phyloP scores from a whole-genome alignment of 257 asterid species.

The Verbena officinalis region DNA sequence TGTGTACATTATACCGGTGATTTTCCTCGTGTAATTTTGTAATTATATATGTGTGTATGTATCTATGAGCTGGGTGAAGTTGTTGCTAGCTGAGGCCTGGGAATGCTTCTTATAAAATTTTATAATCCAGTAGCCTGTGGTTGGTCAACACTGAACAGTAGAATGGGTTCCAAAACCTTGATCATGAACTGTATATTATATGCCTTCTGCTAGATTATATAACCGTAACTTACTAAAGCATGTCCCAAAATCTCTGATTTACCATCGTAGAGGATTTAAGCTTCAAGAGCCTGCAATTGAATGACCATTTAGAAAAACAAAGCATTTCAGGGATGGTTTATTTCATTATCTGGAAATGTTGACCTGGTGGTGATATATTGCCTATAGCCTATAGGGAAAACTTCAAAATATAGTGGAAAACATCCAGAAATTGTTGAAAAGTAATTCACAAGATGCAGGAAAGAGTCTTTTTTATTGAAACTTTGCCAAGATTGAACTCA shows the following conservation, averaged over 20 bases:
- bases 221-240: neutral
- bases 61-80: conserved; percentile 1
- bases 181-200: conserved; percentile 6
- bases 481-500: neutral
- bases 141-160: neutral
- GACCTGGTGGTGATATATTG: neutral
- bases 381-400: neutral
- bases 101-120: neutral
- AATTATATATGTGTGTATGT: neutral
- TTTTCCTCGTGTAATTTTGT: neutral
- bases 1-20: neutral
- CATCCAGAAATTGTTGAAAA: neutral
- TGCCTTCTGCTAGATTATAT: neutral
- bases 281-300: conserved; percentile 2
- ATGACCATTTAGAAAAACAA: neutral
- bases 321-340: neutral
- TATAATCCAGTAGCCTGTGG: neutral
- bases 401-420: neutral
- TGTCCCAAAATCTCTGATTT: neutral
- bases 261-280: neutral
- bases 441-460: neutral
- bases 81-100: too few species aligned
- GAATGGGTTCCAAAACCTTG: neutral
- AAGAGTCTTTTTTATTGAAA: conserved; percentile 12
- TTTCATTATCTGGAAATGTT: neutral